These are phyloP conservation scores for Hericium erinaceus DNA, from an alignment of 768 basidiomycete species.

Conservation along the genomic window DNA sequence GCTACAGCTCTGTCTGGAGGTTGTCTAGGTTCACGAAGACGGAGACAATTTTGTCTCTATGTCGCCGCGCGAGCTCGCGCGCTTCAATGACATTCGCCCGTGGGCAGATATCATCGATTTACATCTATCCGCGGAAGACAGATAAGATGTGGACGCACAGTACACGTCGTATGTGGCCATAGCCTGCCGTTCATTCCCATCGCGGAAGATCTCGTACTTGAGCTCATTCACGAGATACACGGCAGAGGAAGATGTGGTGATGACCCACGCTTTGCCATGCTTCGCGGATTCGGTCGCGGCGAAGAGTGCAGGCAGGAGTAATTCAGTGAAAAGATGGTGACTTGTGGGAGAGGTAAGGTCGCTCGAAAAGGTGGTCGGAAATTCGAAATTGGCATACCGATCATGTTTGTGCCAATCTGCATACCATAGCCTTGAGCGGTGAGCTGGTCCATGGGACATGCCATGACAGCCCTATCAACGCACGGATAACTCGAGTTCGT, in stretches of 20 bases:
- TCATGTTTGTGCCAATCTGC: constrained; percentile 13
- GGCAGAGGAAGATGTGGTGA: constrained; percentile 12
- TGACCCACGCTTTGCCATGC: constrained; percentile 16
- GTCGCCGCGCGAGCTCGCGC: constrained; percentile 18
- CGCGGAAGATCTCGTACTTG: constrained; percentile 1
- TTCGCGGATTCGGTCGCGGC: constrained; percentile 7
- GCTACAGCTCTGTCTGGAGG: background rate
- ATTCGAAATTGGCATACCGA: constrained; percentile 8
- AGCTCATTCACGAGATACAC: background rate
- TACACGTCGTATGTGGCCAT: constrained; percentile 1
- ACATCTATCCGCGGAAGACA: background rate
- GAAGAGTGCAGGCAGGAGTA: constrained; percentile 19
- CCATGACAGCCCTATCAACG: constrained; percentile 5
- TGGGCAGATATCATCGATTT: too few species aligned
- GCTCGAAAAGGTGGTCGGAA: background rate
- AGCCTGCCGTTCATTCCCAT: background rate
- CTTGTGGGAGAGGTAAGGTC: background rate
- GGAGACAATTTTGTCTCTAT: constrained; percentile 18
- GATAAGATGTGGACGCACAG: background rate
- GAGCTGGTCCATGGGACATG: background rate
- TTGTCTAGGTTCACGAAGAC: constrained; percentile 17
- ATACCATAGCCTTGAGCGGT: constrained; percentile 15
- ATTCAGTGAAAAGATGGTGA: constrained; percentile 14
- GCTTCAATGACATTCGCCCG: constrained; percentile 19
- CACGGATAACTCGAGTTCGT: background rate